Conservation (phyloP, 768 basidiomycete genomes). For the Polyporus arcularius region DNA sequence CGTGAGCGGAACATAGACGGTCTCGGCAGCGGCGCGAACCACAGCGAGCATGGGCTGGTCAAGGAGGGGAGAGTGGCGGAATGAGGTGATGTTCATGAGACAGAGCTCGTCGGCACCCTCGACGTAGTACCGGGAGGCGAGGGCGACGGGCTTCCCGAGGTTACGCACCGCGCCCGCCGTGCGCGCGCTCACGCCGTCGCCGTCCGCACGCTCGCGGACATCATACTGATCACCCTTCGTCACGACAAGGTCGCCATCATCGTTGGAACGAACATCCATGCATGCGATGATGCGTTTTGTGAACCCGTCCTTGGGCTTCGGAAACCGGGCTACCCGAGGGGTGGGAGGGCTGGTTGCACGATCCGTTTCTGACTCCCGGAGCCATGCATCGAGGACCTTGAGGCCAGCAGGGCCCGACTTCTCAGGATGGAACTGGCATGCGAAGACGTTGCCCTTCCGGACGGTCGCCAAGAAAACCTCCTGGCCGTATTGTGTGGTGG, state of each 20-base stretch:
- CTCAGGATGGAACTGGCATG: constrained; percentile 96
- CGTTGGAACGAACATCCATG: constrained; percentile 96
- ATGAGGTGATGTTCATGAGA: constrained; percentile 98
- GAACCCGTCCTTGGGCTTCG: constrained; percentile 59
- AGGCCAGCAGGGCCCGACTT: constrained; percentile 92
- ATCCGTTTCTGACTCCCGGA: constrained; percentile 52
- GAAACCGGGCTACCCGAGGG: constrained; percentile 36
- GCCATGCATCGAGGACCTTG: constrained; percentile 77
- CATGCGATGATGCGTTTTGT: constrained; percentile 97
- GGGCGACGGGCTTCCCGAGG: constrained; percentile 94
- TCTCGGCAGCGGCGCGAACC: constrained; percentile 84
- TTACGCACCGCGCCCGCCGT: constrained; percentile 86
- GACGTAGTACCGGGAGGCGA: constrained; percentile 82
- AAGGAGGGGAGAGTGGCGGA: constrained; percentile 91
- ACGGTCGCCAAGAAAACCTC: constrained; percentile 89
- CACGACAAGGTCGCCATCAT: constrained; percentile 94
- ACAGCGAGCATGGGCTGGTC: constrained; percentile 99
- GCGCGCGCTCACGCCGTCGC: constrained; percentile 35
- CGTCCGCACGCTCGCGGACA: constrained; percentile 68
- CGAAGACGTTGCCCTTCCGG: constrained; percentile 83
- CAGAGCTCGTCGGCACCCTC: constrained; percentile 96
- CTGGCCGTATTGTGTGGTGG: constrained; percentile 91
- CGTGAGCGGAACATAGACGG: constrained; percentile 95
- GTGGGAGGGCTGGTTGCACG: constrained; percentile 39
- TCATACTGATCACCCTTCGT: constrained; percentile 99